Conservation (phyloP, 306 rosid species). For the Castanea sativa region DNA sequence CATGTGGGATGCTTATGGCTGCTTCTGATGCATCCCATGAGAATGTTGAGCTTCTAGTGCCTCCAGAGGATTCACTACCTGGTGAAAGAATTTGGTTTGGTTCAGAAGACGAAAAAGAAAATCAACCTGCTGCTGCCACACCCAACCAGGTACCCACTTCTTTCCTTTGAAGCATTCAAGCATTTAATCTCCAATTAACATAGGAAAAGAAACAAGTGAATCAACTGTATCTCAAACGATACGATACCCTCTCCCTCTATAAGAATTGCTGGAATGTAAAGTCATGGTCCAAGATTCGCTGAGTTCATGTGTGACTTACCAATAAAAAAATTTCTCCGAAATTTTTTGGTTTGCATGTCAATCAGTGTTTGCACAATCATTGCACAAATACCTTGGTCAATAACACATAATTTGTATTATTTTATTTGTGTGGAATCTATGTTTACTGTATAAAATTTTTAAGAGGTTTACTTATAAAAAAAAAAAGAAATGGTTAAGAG, state of each 20-base stretch:
- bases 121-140: conserved; percentile 69
- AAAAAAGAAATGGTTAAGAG: background rate
- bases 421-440: background rate
- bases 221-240: too few species aligned
- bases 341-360: background rate
- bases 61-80: conserved; percentile 72
- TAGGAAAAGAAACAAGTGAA: too few species aligned
- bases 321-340: background rate
- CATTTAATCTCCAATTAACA: too few species aligned
- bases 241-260: too few species aligned
- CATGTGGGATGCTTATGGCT: conserved; percentile 94
- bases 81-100: conserved; percentile 98
- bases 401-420: background rate
- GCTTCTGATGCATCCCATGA: conserved; percentile 86
- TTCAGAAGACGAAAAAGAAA: conserved; percentile 51
- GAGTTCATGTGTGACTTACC: too few species aligned
- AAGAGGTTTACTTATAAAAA: background rate
- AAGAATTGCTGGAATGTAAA: too few species aligned
- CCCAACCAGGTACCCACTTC: conserved; percentile 69
- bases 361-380: background rate
- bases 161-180: background rate
- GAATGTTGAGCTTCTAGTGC: conserved; percentile 83
- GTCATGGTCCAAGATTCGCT: too few species aligned
- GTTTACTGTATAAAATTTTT: background rate
- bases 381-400: background rate